Evolutionary conservation across 2,329 filamentous ascomycete genomes (phyloP), one percentile per base, ranked within the genome.

Genomic region (Diaporthe vaccinii): DNA sequence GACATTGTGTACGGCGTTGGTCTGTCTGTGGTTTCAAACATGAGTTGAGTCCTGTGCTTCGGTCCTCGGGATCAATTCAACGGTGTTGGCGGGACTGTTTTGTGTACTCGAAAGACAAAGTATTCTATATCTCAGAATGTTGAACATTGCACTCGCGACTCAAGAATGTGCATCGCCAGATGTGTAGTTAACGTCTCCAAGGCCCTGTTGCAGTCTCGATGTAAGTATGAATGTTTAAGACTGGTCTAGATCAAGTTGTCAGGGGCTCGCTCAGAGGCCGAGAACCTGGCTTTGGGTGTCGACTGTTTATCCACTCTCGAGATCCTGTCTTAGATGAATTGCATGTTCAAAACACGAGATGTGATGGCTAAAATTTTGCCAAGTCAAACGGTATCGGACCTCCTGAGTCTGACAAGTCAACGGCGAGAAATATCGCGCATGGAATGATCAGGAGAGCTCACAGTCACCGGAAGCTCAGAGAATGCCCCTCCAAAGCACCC

Each of bases 391-490:
- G 57, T 75, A 65, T 62, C 51, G 67, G 71, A 75, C 75, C 73
- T 75, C 57, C 69, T 75, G 75, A 73, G 72, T 69, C 44, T 74
- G 67, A 68, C 67, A 31, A 65, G 2, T 73, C 69, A 73, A 73
- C 57, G 73, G 73, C 75, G 75, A 76, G 73, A 76, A 75, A 76
- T 73, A 76, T 68, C 55, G 73, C 73, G 75, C 68, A 59, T 71
- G 61, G 73, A 41, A 72, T 46, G 57, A 59, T 75, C 73, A 76
- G 75, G 62, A 70, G 68, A 62, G 73, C 73, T 58, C 69, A 75
- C 75, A n/a, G 75, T 76, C 73, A 75, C 73, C 67, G 57, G 68
- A 28, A 74, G 41, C 67, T 70, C 55, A 61, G 65, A 62, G n/a
- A 70, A 51, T 49, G 67, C 67, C 58, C 68, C 73, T 76, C 73